Percentiles rank a stretch among this genome's conserved stretches.
phyloP scores from a whole-genome alignment of 1,284 basidiomycete species.

The Heliocybe sulcata region DNA sequence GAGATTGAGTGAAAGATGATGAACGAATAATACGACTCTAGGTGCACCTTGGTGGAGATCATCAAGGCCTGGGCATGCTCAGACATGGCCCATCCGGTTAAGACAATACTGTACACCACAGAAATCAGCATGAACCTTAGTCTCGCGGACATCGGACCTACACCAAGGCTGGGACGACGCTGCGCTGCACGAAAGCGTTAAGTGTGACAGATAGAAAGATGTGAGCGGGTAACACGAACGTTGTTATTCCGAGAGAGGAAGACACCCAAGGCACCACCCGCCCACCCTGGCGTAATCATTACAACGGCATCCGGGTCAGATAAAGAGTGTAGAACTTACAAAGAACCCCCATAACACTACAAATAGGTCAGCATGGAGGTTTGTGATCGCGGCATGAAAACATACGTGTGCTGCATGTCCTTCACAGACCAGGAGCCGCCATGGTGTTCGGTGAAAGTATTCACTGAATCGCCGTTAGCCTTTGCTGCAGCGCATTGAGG shows the following conservation, averaged over 20 bases:
- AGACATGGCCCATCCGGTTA: conserved; percentile 95
- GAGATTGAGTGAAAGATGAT: background rate
- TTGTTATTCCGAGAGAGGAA: conserved; percentile 81
- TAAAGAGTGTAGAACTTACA: conserved; percentile 20
- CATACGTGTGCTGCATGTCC: conserved; percentile 91
- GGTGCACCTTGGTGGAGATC: conserved; percentile 69
- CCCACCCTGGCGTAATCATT: conserved; percentile 62
- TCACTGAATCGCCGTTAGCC: conserved; percentile 40
- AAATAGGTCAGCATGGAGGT: background rate
- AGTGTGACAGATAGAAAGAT: background rate
- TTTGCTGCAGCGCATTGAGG: background rate
- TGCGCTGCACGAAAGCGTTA: conserved; percentile 39
- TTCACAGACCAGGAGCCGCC: conserved; percentile 82
- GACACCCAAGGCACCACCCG: conserved; percentile 85
- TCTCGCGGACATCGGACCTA: conserved; percentile 25
- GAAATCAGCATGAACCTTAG: conserved; percentile 5
- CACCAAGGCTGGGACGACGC: conserved; percentile 82
- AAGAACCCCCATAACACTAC: conserved; percentile 33
- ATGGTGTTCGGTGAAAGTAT: conserved; percentile 91
- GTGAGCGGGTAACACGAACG: conserved; percentile 21
- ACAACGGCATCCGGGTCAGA: background rate
- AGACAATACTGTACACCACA: conserved; percentile 51
- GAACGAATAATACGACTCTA: conserved; percentile 1
- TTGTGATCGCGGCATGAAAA: conserved; percentile 9
- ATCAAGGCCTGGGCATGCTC: conserved; percentile 82